Evolutionary conservation across 1,284 basidiomycete species (phyloP), one percentile per base, ranked within the genome.

Genomic region (Moniliella sp.): DNA sequence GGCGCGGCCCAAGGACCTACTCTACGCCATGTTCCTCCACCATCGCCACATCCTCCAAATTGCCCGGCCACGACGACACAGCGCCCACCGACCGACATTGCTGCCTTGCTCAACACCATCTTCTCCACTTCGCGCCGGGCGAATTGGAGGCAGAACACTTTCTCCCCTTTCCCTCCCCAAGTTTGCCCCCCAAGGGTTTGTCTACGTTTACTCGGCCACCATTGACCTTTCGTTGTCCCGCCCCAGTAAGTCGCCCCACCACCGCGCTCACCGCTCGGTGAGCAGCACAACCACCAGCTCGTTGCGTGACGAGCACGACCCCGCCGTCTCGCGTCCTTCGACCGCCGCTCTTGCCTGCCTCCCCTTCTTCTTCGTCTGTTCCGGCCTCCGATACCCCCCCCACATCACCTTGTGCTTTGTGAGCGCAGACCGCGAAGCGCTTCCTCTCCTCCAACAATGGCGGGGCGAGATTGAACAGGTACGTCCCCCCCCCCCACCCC

Each of bases 141-240:
- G 13, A 34, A 0, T 42, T 38, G 8, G 81, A 75, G 1, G 68
- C 77, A 4, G 75, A 84, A 13, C 78, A 78, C 3, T 97, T 84
- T 81, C 69, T 94, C 2, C 91, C 91, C 71, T 99, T 30, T 97
- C 88, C 56, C 69, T 99, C 7, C 88, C 91, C 0, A 84, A 84
- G 55, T 93, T 82, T 65, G 86, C 93, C 46, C 68, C 82, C 0
- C 66, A 75, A 1, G 79, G 78, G 0, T 94, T 94, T 61, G 74
- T 91, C 12, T 83, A 97, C 60, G 79, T 81, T 11, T 93, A 88
- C 50, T 72, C 93, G 33, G 74, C 74, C 21, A 88, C 78, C 57
- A 59, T 76, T 13, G 64, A 63, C 15, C 5, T 5, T n/a, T 7
- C 7, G n/a, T 7, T 7, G 21, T 23, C 21, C n/a, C 21, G n/a